Evolutionary conservation across 495 filamentous ascomycete genomes (phyloP).

Genomic region (Neurospora sp.): DNA sequence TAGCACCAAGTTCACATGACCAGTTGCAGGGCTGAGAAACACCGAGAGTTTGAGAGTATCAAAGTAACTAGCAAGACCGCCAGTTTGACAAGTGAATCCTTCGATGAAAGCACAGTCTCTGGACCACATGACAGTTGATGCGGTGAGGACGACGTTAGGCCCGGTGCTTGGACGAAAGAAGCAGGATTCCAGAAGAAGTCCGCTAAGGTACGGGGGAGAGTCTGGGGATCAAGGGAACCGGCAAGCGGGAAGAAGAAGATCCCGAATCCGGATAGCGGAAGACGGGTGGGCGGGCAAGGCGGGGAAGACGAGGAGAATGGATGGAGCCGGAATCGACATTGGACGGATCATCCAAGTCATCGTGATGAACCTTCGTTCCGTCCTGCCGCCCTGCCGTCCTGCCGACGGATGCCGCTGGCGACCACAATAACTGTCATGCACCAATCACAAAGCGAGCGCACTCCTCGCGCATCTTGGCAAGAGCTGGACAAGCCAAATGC

Average conservation of each 20-base stretch:
- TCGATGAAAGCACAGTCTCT: not conserved
- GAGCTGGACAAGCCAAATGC: not conserved
- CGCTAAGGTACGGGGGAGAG: not conserved
- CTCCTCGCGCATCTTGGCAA: not conserved
- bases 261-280: not conserved
- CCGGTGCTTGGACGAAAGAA: not conserved
- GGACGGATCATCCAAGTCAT: not conserved
- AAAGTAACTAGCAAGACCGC: not conserved
- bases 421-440: not conserved
- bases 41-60: not conserved
- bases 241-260: not conserved
- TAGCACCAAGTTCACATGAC: not conserved
- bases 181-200: constrained; percentile 1
- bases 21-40: not conserved
- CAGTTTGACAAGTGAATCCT: not conserved
- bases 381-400: not conserved
- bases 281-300: not conserved
- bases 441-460: constrained; percentile 2
- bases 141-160: not conserved
- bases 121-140: not conserved
- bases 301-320: not conserved
- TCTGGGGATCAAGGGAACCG: not conserved
- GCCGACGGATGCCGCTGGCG: not conserved
- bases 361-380: not conserved
- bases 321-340: not conserved